Evolutionary conservation across 1,284 basidiomycete species (phyloP), one percentile per base, ranked within the genome.

Genomic region (Boletellus deceptivus): DNA sequence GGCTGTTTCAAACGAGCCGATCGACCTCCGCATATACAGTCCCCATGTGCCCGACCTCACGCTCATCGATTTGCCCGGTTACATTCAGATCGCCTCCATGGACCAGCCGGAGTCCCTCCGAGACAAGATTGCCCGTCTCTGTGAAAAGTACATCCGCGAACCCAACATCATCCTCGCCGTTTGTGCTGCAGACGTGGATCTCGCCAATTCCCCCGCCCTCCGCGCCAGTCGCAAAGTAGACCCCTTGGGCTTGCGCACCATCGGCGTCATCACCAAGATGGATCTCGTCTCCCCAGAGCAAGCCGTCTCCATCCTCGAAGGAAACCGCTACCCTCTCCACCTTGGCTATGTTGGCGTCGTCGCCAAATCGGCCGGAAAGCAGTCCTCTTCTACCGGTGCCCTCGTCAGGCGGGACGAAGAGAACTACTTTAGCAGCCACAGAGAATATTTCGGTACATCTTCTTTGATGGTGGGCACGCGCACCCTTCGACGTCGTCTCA

Each of bases 181-280:
- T 8, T 99, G 96, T 65, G 91, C 96, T 3, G 96, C 97, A 8
- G 95, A 99, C 70, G 97, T 99, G 49, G 97, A 99, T 74, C 78
- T 99, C 8, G 96, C 96, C 53, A 99, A 99, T 71, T 98, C 93
- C 1, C 96, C 97, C 3, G 96, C 97, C 0, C 74, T 99, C 41
- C 79, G 94, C 34, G 94, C 97, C 0, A 95, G 91, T 66, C 79
- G 94, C 41, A 90, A 91, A 56, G 92, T 99, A 3, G 96, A 99
- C 67, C 96, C 96, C 2, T 75, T 98, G 6, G 96, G 97, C 7
- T 75, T 94, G 53, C 84, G 96, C 27, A 99, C 97, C 0, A 96
- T 99, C 59, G 96, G 97, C 29, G 97, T 99, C 6, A 81, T 99
- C 41, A 99, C 97, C 39, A 99, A 99, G 80, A 97, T 99, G 94